A percentile compares a stretch with the other conserved stretches of the same genome.
Conservation (phyloP, 345 rosid species). For the Heritiera littoralis region DNA sequence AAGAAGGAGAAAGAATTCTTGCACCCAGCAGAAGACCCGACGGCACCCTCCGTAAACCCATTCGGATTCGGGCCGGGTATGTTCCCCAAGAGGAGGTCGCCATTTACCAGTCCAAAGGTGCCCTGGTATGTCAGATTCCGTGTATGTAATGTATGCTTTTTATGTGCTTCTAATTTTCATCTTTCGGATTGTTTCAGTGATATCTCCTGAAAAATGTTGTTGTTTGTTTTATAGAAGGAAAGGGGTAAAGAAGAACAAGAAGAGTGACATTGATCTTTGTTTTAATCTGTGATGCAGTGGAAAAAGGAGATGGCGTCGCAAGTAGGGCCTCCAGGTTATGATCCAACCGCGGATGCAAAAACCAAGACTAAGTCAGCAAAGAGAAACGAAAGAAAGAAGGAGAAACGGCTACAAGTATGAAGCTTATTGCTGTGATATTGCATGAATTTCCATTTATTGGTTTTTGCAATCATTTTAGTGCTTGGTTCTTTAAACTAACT, state of each 20-base stretch:
- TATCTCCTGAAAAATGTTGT: background rate
- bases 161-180: background rate
- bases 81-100: conserved; percentile 91
- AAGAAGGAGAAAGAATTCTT: conserved; percentile 91
- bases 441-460: background rate
- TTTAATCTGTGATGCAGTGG: conserved; percentile 47
- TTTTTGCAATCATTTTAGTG: background rate
- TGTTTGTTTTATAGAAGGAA: background rate
- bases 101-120: conserved; percentile 83
- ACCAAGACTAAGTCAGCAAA: conserved; percentile 83
- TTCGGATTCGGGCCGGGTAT: conserved; percentile 86
- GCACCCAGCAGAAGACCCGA: conserved; percentile 90
- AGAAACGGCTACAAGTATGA: conserved; percentile 77
- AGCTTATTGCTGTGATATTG: background rate
- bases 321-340: conserved; percentile 83
- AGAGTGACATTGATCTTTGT: conserved; percentile 6
- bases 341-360: conserved; percentile 52
- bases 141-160: background rate
- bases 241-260: background rate
- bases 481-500: background rate
- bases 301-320: conserved; percentile 70
- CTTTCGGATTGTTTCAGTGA: background rate
- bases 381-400: conserved; percentile 89
- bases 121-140: conserved; percentile 52
- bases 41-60: conserved; percentile 84